Base-by-base conservation (phyloP, 108 stramenopile species). In the Pseudonitzschia pungens region DNA sequence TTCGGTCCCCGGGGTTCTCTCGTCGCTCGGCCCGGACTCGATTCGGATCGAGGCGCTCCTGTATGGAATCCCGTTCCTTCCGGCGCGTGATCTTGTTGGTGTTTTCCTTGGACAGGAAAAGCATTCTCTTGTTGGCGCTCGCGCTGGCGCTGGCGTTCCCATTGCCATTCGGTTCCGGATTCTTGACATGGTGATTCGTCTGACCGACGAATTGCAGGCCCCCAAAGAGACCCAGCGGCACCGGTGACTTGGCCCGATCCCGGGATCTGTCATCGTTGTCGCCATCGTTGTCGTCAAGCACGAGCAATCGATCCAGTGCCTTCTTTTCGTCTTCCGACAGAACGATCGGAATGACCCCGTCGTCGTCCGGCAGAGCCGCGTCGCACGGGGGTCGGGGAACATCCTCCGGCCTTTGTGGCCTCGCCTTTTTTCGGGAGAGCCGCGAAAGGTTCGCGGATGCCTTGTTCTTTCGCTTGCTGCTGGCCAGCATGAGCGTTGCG, bases 1-100 rank as follows among this genome's bases (percentile, higher is more conserved):
- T 62, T 27, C 70, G 65, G 11, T 36, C 42, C n/a, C n/a, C 50
- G 4, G 68, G 68, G 14, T 33, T 33, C n/a, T 40, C 60, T 9
- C 9, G 14, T 8, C 36, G 16, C 4, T 33, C 33, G 27, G 53
- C 54, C 44, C 44, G 70, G 24, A 71, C 10, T 3, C 59, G 57
- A 41, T 60, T 68, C 4, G 76, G 76, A 15, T 43, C 57, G 32
- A 77, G 48, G 18, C 76, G 62, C 57, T 77, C 70, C 26, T 60
- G 59, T 42, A 71, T 71, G 27, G 44, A 70, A 12, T 52, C 70
- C 20, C 54, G 41, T 57, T 67, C 40, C 32, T 62, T 28, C 2
- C 67, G 75, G 24, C 68, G 67, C n/a, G n/a, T 8, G 29, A 60
- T 45, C 31, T 32, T 60, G 10, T 76, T 62, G 45, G 32, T 28